Conservation (phyloP, 2,329 filamentous ascomycete species). For the Venturia pyrina region DNA sequence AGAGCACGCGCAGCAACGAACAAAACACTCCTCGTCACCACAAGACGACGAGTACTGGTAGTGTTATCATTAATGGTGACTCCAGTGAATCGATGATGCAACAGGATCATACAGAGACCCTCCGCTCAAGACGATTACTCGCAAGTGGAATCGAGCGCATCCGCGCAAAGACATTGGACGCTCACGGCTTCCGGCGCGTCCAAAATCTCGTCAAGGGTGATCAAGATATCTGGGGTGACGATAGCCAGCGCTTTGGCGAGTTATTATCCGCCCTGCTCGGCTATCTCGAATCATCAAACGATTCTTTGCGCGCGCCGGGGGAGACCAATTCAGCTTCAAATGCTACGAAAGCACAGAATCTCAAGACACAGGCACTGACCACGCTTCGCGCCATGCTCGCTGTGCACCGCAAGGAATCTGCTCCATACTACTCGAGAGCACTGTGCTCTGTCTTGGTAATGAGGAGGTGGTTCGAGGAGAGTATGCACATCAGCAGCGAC, state of each 20-base stretch:
- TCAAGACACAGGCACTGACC: conserved; percentile 64
- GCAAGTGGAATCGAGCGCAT: conserved; percentile 68
- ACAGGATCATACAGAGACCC: conserved; percentile 31
- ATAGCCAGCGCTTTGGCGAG: conserved; percentile 60
- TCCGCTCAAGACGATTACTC: conserved; percentile 47
- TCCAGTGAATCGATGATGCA: conserved; percentile 13
- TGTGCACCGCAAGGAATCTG: conserved; percentile 55
- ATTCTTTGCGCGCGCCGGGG: conserved; percentile 16
- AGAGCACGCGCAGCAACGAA: conserved; percentile 14
- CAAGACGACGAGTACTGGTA: conserved; percentile 29
- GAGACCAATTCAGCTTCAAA: conserved; percentile 36
- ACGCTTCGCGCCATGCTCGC: conserved; percentile 65
- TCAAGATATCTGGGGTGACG: conserved; percentile 50
- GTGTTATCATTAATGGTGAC: conserved; percentile 22
- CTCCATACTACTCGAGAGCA: conserved; percentile 56
- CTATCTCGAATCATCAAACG: conserved; percentile 54
- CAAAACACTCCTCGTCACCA: conserved; percentile 23
- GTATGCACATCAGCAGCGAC: conserved; percentile 62
- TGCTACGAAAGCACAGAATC: conserved; percentile 57
- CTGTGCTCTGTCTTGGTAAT: conserved; percentile 58
- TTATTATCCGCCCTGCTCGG: conserved; percentile 59
- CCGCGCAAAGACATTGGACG: conserved; percentile 61
- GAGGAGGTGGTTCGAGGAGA: conserved; percentile 55
- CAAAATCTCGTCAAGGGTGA: conserved; percentile 61
- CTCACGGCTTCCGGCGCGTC: conserved; percentile 69